A percentile compares a stretch with the other conserved stretches of the same genome.
Conservation (phyloP, 352 stramenopile species). For the Phytophthora idaei region DNA sequence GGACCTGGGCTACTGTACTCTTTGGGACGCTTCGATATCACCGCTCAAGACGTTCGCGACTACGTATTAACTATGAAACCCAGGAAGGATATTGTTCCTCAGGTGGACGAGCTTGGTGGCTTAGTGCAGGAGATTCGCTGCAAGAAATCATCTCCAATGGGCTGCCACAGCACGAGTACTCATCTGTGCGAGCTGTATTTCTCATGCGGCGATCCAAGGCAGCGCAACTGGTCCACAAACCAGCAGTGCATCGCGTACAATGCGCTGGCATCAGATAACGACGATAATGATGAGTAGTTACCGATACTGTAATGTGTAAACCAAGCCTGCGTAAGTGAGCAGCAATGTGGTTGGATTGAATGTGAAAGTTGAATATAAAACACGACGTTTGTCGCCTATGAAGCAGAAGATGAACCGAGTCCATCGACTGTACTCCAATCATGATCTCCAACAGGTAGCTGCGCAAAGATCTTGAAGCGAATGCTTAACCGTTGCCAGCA, state of each 20-base stretch:
- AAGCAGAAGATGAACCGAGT: conserved; percentile 3
- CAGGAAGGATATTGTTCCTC: conserved; percentile 76
- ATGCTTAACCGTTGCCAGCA: conserved; percentile 88
- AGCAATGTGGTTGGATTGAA: conserved; percentile 22
- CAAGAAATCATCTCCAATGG: conserved; percentile 67
- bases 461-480: neutral
- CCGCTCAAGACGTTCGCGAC: conserved; percentile 65
- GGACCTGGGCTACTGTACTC: conserved; percentile 77
- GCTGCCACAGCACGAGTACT: conserved; percentile 73
- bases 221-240: conserved; percentile 69
- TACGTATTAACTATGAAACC: conserved; percentile 86
- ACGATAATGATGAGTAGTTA: conserved; percentile 33
- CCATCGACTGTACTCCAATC: neutral
- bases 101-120: conserved; percentile 75
- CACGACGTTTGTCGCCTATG: conserved; percentile 1
- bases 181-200: conserved; percentile 83
- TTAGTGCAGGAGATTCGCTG: conserved; percentile 83
- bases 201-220: conserved; percentile 63
- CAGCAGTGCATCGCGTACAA: conserved; percentile 63
- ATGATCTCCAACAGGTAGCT: neutral
- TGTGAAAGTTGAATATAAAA: conserved; percentile 32
- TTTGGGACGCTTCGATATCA: conserved; percentile 69
- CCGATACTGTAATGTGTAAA: neutral
- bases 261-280: conserved; percentile 33
- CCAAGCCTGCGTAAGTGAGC: conserved; percentile 1